phyloP scores from a whole-genome alignment of 2,329 filamentous ascomycete species.

The Paracorniculantispora psalliotae region DNA sequence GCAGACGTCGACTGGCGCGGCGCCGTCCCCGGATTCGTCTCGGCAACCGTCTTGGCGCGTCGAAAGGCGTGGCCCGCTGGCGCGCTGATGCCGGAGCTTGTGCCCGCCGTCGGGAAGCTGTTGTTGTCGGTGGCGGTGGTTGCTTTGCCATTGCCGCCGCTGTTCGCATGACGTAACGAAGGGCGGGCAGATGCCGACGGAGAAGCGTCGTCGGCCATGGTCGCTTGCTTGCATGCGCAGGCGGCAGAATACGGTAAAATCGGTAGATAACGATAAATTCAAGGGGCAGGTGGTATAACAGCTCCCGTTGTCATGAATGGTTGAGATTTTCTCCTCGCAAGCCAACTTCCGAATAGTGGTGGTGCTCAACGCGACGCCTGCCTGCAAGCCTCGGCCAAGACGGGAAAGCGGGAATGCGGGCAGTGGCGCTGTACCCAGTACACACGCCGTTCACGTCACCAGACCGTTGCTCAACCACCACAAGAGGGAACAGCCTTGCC shows the following conservation, averaged over 20 bases:
- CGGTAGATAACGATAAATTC: no score
- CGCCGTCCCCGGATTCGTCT: constrained; percentile 18
- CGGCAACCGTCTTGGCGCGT: constrained; percentile 37
- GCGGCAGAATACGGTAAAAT: neutral
- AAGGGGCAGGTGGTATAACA: no score
- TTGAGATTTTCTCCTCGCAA: no score
- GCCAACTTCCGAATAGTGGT: no score
- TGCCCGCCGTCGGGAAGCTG: neutral
- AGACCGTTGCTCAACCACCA: neutral
- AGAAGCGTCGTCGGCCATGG: constrained; percentile 19
- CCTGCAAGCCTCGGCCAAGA: neutral
- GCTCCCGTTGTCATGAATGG: no score
- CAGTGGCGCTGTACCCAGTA: neutral
- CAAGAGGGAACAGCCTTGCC: no score
- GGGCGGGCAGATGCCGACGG: constrained; percentile 10
- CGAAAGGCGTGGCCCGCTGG: constrained; percentile 35
- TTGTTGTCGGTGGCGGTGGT: no score
- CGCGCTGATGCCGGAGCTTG: constrained; percentile 12
- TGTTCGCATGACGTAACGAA: constrained; percentile 9
- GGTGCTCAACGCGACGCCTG: no score
- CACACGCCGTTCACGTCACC: neutral
- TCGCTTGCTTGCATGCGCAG: neutral
- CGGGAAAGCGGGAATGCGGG: neutral
- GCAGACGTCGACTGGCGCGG: constrained; percentile 22
- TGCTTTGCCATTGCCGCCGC: constrained; percentile 6